Percentiles rank a stretch among this genome's conserved stretches.
These are phyloP conservation scores for Paecilomyces sp. DNA, from an alignment of 2,329 filamentous ascomycete species.

Conservation along the genomic window DNA sequence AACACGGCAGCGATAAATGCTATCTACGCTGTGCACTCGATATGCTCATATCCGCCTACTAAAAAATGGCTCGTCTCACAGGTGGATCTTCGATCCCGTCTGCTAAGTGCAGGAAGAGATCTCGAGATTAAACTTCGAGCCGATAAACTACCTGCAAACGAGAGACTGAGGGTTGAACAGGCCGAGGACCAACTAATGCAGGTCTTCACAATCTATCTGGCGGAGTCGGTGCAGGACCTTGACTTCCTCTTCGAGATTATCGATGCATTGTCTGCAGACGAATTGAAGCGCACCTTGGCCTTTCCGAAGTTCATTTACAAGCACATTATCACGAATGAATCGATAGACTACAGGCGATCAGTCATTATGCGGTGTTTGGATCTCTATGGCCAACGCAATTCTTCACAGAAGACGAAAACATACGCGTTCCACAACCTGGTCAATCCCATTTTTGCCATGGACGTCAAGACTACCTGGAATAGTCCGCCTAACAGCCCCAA, in stretches of 20 bases:
- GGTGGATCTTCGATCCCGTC: constrained; percentile 49
- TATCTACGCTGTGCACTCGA: constrained; percentile 74
- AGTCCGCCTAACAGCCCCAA: constrained; percentile 54
- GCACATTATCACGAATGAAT: constrained; percentile 74
- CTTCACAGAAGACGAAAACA: constrained; percentile 82
- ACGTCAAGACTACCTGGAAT: constrained; percentile 77
- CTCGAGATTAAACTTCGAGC: constrained; percentile 66
- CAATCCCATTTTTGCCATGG: constrained; percentile 94
- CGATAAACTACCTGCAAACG: constrained; percentile 61
- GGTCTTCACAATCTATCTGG: constrained; percentile 74
- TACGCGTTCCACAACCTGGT: constrained; percentile 88
- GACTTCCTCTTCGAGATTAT: constrained; percentile 81
- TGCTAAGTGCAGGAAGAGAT: constrained; percentile 64
- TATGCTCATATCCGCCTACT: constrained; percentile 60
- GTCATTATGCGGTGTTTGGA: constrained; percentile 82
- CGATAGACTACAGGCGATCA: constrained; percentile 76
- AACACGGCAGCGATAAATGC: constrained; percentile 79
- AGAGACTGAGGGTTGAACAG: constrained; percentile 82
- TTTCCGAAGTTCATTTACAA: constrained; percentile 79
- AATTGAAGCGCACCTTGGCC: constrained; percentile 68
- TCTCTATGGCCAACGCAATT: constrained; percentile 69
- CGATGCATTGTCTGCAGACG: constrained; percentile 73
- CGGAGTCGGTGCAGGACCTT: constrained; percentile 65
- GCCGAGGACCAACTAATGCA: constrained; percentile 80
- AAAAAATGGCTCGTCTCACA: constrained; percentile 59